Conservation (phyloP, 176 grass and related monocot species). For the Oryza meridionalis region DNA sequence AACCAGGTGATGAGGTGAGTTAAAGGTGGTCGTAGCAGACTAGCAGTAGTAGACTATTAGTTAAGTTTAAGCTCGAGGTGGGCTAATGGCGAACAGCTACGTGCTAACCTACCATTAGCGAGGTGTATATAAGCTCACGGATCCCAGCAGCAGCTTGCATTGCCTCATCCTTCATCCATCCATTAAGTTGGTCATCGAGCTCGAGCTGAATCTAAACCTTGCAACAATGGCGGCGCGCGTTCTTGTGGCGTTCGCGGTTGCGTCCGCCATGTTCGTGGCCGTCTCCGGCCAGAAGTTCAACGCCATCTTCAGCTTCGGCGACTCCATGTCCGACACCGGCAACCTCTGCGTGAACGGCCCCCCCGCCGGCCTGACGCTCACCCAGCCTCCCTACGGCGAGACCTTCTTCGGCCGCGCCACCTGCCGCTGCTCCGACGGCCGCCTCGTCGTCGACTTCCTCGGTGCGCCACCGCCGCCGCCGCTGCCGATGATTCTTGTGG, state of each 20-base stretch:
- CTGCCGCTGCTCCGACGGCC: slow-evolving; percentile 92
- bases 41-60: neutral
- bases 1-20: neutral
- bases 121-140: slow-evolving; percentile 37
- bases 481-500: neutral
- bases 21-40: neutral
- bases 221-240: slow-evolving; percentile 55
- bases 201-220: neutral
- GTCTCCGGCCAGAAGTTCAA: slow-evolving; percentile 68
- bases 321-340: slow-evolving; percentile 91
- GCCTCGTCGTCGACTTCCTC: slow-evolving; percentile 85
- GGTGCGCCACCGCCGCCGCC: slow-evolving; percentile 30
- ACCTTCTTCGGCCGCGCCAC: slow-evolving; percentile 86
- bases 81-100: slow-evolving; percentile 56
- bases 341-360: slow-evolving; percentile 76
- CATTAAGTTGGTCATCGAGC: neutral
- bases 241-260: slow-evolving; percentile 9
- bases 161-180: neutral
- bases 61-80: slow-evolving; percentile 29
- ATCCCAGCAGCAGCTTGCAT: neutral
- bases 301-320: slow-evolving; percentile 87
- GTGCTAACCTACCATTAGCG: slow-evolving; percentile 30
- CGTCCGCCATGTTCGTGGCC: slow-evolving; percentile 22
- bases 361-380: slow-evolving; percentile 63
- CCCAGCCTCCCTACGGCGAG: slow-evolving; percentile 75